These are phyloP conservation scores for Aureobasidium sp. DNA, from an alignment of 2,329 filamentous ascomycete species.

Conservation along the genomic window DNA sequence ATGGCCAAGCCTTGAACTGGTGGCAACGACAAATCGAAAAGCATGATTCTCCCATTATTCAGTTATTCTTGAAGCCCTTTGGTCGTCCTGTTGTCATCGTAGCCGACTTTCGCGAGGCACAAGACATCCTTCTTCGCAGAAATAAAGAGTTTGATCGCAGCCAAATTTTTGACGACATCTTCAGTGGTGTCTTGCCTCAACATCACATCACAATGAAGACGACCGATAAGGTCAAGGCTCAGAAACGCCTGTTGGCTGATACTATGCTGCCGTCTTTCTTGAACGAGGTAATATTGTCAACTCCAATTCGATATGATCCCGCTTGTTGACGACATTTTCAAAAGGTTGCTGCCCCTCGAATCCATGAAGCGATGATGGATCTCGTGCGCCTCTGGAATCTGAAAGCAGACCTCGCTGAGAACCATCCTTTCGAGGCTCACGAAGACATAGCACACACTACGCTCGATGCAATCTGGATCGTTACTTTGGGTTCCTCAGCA, in stretches of 20 bases:
- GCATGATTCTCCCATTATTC: slow-evolving; percentile 38
- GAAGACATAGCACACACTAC: slow-evolving; percentile 32
- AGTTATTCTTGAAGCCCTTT: slow-evolving; percentile 43
- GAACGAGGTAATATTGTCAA: slow-evolving; percentile 15
- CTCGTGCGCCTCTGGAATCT: slow-evolving; percentile 29
- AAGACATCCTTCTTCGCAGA: slow-evolving; percentile 41
- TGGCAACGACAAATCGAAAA: slow-evolving; percentile 16
- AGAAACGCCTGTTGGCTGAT: slow-evolving; percentile 25
- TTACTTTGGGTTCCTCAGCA: slow-evolving; percentile 32
- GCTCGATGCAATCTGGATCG: slow-evolving; percentile 36
- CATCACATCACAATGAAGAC: slow-evolving; percentile 24
- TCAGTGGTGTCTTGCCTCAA: slow-evolving; percentile 21
- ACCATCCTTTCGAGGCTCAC: slow-evolving; percentile 28
- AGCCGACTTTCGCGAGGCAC: slow-evolving; percentile 36
- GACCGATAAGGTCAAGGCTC: slow-evolving; percentile 20
- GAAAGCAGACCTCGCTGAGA: slow-evolving; percentile 26
- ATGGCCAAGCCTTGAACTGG: slow-evolving; percentile 20
- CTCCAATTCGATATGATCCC: not conserved
- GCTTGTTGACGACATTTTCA: not conserved
- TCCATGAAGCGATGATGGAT: slow-evolving; percentile 21
- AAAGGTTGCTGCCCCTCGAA: slow-evolving; percentile 23
- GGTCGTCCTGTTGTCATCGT: slow-evolving; percentile 39
- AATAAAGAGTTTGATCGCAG: slow-evolving; percentile 41
- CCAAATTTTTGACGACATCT: slow-evolving; percentile 27
- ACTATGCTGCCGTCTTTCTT: slow-evolving; percentile 26